Evolutionary conservation across 306 rosid species (phyloP).

Genomic region (Benincasa hispida): DNA sequence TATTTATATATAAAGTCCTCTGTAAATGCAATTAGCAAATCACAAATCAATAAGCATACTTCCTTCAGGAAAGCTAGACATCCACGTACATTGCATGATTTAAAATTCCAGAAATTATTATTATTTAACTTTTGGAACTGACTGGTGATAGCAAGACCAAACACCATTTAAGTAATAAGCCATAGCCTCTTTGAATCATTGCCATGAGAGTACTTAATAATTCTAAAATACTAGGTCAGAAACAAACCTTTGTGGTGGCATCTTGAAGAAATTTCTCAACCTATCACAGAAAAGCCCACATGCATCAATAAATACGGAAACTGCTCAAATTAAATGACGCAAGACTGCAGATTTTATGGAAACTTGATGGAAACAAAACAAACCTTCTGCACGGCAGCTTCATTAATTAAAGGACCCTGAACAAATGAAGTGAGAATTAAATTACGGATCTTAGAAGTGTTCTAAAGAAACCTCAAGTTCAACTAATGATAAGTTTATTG

Average conservation of each 20-base stretch:
- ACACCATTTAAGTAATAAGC: neutral
- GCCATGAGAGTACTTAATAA: neutral
- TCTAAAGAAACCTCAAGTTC: neutral
- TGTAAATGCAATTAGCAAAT: neutral
- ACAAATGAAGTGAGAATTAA: conserved; percentile 4
- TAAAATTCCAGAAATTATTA: neutral
- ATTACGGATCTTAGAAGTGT: neutral
- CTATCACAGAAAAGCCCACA: conserved; percentile 32
- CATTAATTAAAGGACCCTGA: conserved; percentile 96
- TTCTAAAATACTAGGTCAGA: conserved; percentile 14
- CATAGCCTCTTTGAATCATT: neutral
- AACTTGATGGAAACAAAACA: conserved; percentile 4
- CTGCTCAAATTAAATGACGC: neutral
- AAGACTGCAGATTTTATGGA: neutral
- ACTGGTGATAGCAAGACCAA: neutral
- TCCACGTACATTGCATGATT: neutral
- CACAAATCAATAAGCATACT: neutral
- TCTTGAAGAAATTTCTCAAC: conserved; percentile 72
- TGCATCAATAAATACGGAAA: conserved; percentile 8
- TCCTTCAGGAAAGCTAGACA: neutral
- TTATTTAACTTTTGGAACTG: neutral
- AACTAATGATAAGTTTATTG: neutral
- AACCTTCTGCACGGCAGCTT: conserved; percentile 94
- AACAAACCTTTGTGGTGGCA: conserved; percentile 82
- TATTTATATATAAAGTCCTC: too few relatives aligned